These are phyloP conservation scores for Pseudogymnoascus verrucosus DNA, from an alignment of 2,329 filamentous ascomycete species.

Conservation along the genomic window DNA sequence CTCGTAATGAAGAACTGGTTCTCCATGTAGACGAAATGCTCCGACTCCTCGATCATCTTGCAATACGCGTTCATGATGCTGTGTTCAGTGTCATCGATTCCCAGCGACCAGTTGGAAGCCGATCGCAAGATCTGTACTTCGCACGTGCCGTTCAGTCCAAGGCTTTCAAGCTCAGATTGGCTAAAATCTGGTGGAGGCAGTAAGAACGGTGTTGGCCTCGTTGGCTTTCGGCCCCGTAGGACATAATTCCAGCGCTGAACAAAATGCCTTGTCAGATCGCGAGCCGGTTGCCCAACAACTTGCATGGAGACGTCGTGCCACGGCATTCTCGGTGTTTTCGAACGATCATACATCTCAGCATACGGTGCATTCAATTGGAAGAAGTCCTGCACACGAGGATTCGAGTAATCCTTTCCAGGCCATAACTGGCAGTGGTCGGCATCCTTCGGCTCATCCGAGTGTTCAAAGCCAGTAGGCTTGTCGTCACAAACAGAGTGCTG, in stretches of 20 bases:
- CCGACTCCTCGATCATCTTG: conserved; percentile 87
- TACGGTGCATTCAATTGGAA: conserved; percentile 89
- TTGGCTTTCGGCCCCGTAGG: conserved; percentile 83
- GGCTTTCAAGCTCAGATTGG: conserved; percentile 71
- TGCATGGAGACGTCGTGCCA: conserved; percentile 99
- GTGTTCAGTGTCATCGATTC: conserved; percentile 78
- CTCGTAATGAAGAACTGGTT: conserved; percentile 98
- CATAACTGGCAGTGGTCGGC: conserved; percentile 92
- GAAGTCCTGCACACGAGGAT: conserved; percentile 91
- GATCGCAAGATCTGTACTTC: conserved; percentile 94
- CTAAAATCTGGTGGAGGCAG: conserved; percentile 90
- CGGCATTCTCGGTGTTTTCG: conserved; percentile 84
- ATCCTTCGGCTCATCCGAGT: conserved; percentile 68
- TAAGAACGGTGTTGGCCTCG: conserved; percentile 84
- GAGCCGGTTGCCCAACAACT: conserved; percentile 87
- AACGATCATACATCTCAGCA: conserved; percentile 96
- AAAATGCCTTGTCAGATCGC: conserved; percentile 91
- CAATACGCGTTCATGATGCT: conserved; percentile 95
- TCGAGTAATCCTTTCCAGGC: conserved; percentile 97
- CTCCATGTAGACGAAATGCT: conserved; percentile 97
- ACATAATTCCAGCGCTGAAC: conserved; percentile 98
- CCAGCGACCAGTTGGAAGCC: conserved; percentile 83
- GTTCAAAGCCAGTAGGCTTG: conserved; percentile 89
- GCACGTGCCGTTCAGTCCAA: conserved; percentile 87
- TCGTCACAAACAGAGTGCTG: conserved; percentile 88